Conservation (phyloP, 2,329 filamentous ascomycete genomes). For the Aureobasidium lini region DNA sequence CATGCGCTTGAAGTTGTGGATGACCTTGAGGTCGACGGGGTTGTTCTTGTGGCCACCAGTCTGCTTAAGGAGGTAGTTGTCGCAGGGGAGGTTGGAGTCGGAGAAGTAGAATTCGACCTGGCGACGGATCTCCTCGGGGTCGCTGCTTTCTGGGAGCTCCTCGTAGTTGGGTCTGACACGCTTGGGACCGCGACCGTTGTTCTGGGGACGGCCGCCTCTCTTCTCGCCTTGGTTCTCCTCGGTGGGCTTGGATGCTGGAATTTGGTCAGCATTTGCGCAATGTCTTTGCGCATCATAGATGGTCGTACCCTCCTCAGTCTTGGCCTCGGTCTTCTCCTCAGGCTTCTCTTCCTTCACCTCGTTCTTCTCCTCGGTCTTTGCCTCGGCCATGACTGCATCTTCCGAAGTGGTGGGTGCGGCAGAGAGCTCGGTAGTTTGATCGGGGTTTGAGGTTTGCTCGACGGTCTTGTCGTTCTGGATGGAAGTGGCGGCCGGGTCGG, state of each 20-base stretch:
- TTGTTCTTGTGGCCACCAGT: conserved; percentile 75
- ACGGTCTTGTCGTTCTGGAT: conserved; percentile 15
- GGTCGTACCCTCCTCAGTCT: conserved; percentile 2
- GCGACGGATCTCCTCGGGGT: conserved; percentile 73
- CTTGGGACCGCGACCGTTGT: conserved; percentile 2
- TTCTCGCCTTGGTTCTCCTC: conserved; percentile 8
- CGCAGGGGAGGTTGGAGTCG: conserved; percentile 79
- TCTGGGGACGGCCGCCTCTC: conserved; percentile 9
- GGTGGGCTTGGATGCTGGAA: background rate
- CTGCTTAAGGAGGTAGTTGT: conserved; percentile 76
- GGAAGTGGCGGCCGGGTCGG: conserved; percentile 15
- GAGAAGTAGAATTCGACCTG: conserved; percentile 98
- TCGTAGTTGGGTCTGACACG: conserved; percentile 24
- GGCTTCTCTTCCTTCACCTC: conserved; percentile 7
- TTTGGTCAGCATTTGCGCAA: conserved; percentile 2
- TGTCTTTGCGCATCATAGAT: background rate
- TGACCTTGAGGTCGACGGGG: conserved; percentile 66
- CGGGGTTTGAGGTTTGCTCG: conserved; percentile 13
- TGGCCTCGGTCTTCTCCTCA: background rate
- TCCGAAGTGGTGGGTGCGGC: conserved; percentile 15
- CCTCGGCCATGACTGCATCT: conserved; percentile 13
- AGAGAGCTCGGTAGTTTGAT: conserved; percentile 11
- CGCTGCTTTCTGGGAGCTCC: conserved; percentile 60
- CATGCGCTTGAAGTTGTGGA: conserved; percentile 93
- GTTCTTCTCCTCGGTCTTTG: conserved; percentile 14